Percentiles rank a stretch among this genome's conserved stretches.
phyloP scores from a whole-genome alignment of 768 basidiomycete genomes.

The Suillus decipiens region DNA sequence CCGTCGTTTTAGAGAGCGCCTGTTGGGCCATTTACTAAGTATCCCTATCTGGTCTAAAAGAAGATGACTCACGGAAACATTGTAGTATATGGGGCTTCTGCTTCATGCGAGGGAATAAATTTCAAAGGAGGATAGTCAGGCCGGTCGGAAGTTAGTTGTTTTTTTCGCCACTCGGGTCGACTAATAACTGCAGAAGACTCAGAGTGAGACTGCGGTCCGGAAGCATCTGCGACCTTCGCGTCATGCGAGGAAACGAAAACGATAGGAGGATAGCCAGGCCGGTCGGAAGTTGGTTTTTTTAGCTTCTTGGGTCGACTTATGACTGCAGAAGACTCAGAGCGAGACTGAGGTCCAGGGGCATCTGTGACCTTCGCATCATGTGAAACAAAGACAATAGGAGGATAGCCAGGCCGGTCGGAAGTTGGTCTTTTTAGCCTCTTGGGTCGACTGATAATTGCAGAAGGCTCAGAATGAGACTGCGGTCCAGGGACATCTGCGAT shows the following conservation, averaged over 20 bases:
- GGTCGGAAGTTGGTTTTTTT: neutral
- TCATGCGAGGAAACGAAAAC: slow-evolving; percentile 25
- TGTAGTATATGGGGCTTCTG: slow-evolving; percentile 27
- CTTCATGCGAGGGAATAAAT: slow-evolving; percentile 28
- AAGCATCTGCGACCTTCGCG: slow-evolving; percentile 28
- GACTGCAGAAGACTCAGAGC: too few species aligned
- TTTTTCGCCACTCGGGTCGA: neutral
- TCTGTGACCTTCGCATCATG: slow-evolving; percentile 30
- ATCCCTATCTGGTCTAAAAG: neutral
- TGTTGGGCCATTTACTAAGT: neutral
- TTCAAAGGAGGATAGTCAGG: slow-evolving; percentile 18
- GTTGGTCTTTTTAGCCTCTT: too few species aligned
- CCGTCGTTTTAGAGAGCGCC: neutral
- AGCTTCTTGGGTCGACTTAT: too few species aligned
- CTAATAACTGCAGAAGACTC: too few species aligned
- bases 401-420: too few species aligned
- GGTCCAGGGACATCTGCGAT: slow-evolving; percentile 21
- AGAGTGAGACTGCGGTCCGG: too few species aligned
- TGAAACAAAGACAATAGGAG: too few species aligned
- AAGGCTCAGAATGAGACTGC: neutral
- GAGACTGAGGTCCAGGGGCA: neutral
- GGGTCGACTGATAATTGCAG: too few species aligned
- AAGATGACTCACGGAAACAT: neutral
- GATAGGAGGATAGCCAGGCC: slow-evolving; percentile 18
- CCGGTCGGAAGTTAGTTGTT: neutral